Evolutionary conservation across 2,329 filamentous ascomycete genomes (phyloP), one percentile per base, ranked within the genome.

Genomic region (Trichoderma sp.): DNA sequence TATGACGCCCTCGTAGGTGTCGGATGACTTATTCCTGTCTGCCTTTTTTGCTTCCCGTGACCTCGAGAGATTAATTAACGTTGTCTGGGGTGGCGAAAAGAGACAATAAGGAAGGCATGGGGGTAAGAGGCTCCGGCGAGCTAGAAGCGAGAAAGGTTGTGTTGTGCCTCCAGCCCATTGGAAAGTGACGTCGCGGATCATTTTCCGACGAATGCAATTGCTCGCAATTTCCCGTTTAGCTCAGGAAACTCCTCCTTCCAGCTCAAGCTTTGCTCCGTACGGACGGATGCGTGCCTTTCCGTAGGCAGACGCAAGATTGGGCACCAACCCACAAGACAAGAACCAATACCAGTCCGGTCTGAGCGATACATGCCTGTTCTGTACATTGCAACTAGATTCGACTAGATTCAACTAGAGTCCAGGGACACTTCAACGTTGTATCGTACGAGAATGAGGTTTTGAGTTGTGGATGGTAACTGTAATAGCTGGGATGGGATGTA

Each of bases 1-100:
- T 65, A 73, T 73, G 69, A 65, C 69, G 56, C 56, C 56, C 14
- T 65, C 16, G n/a, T n/a, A 21, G 24, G 41, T 50, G 66, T 65
- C 69, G 41, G 41, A 73, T 73, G 69, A 73, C 60, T 56, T 56
- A 38, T 63, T 33, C 6, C 29, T 16, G 7, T 53, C 53, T 62
- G 53, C 67, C 33, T 21, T 45, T 29, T 12, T n/a, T 29, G 60
- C 21, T 29, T 63, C 69, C 24, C 69, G 69, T 73, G 69, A 73
- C 60, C 60, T 11, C 41, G 60, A 31, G 56, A 53, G 11, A 62
- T 73, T 53, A 53, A 73, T 73, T 64, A 50, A 56, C 62, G 9
- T n/a, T 29, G 11, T 45, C 56, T 41, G 24, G 24, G 38, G 68
- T 71, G 68, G 68, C 68, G n/a, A 71, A 71, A 59, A 56, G n/a